These are phyloP conservation scores for Candida gorgasii DNA, from an alignment of 805 yeast species.

Conservation along the genomic window DNA sequence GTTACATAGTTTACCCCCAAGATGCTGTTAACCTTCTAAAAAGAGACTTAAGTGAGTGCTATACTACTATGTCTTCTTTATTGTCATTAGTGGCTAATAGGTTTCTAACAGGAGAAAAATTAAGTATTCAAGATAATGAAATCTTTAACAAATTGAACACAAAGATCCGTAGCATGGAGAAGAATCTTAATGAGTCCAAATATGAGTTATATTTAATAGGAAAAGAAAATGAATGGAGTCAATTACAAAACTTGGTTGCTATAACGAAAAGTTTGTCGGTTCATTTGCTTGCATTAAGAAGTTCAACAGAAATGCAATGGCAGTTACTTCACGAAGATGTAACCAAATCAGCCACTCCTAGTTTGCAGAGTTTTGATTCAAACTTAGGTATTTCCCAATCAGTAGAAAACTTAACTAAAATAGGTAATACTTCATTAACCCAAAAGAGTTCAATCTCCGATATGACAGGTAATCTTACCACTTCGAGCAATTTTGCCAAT, in stretches of 20 bases:
- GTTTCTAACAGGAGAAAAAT: constrained; percentile 50
- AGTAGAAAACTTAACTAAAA: constrained; percentile 30
- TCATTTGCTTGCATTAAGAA: constrained; percentile 65
- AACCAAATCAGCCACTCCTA: constrained; percentile 18
- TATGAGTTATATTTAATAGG: constrained; percentile 61
- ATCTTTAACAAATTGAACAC: constrained; percentile 40
- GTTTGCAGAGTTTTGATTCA: constrained; percentile 25
- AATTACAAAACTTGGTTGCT: constrained; percentile 48
- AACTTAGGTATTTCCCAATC: constrained; percentile 24
- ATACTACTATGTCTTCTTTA: constrained; percentile 51
- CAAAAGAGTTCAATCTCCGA: constrained; percentile 12
- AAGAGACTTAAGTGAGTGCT: constrained; percentile 48
- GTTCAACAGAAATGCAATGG: constrained; percentile 70
- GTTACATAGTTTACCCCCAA: constrained; percentile 66
- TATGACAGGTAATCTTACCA: neutral
- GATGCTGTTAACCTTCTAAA: constrained; percentile 53
- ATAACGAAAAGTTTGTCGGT: constrained; percentile 53
- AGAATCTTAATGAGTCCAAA: constrained; percentile 55
- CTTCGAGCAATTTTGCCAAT: neutral
- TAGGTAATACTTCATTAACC: constrained; percentile 12
- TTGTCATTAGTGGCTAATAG: constrained; percentile 47
- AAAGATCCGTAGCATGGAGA: constrained; percentile 39
- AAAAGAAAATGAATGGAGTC: constrained; percentile 50
- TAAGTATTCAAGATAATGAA: constrained; percentile 39
- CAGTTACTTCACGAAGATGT: constrained; percentile 42